phyloP scores from a whole-genome alignment of 768 basidiomycete species.

The Boletus rex-veris region DNA sequence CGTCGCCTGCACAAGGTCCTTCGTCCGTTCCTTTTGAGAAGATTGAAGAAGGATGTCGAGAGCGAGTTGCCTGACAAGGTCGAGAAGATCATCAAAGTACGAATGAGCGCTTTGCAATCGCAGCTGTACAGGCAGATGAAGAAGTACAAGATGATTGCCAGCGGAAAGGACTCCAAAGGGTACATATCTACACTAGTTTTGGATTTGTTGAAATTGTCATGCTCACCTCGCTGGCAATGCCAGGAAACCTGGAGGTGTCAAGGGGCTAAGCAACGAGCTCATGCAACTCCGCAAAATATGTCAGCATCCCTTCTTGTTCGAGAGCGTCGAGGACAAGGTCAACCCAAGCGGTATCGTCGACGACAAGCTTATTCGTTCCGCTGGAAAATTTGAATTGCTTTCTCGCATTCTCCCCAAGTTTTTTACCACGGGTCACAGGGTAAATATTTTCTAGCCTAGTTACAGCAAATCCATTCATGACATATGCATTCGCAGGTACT shows the following conservation, averaged over 20 bases:
- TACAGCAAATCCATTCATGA: background rate
- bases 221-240: constrained; percentile 1
- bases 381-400: constrained; percentile 93
- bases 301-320: constrained; percentile 96
- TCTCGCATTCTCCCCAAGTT: constrained; percentile 93
- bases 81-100: constrained; percentile 95
- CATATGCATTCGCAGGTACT: constrained; percentile 58
- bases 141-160: constrained; percentile 95
- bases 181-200: constrained; percentile 31
- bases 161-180: constrained; percentile 75
- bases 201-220: background rate
- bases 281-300: constrained; percentile 99
- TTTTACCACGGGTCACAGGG: constrained; percentile 87
- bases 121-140: constrained; percentile 97
- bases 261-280: constrained; percentile 88
- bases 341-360: constrained; percentile 79
- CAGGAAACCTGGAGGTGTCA: constrained; percentile 75
- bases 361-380: constrained; percentile 78
- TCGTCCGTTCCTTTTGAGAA: constrained; percentile 86
- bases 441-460: constrained; percentile 30
- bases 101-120: constrained; percentile 89
- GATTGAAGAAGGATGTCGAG: constrained; percentile 96
- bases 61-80: constrained; percentile 95
- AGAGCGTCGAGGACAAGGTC: constrained; percentile 92
- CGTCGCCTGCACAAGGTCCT: constrained; percentile 95